Evolutionary conservation across 257 asterid genomes (phyloP).

Genomic region (Galeopsis tetrahit): DNA sequence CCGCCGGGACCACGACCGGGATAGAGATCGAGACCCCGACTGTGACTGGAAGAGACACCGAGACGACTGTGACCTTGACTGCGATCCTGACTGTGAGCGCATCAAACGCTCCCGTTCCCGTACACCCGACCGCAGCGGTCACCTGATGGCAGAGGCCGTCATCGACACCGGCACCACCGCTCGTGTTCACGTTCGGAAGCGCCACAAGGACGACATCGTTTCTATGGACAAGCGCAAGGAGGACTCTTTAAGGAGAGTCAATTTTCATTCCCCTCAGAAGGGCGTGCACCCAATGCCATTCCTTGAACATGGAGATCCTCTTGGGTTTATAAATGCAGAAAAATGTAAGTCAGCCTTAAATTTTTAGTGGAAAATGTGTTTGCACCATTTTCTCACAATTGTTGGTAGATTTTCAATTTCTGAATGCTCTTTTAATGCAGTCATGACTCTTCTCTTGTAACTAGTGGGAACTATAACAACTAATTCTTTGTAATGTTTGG

Average conservation of each 20-base stretch:
- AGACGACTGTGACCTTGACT: conserved; percentile 40
- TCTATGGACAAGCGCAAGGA: conserved; percentile 51
- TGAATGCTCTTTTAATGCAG: conserved; percentile 1
- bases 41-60: conserved; percentile 54
- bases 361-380: conserved; percentile 32
- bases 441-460: conserved; percentile 17
- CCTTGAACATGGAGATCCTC: conserved; percentile 38
- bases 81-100: conserved; percentile 53
- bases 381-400: conserved; percentile 33
- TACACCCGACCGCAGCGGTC: conserved; percentile 86
- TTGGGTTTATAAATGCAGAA: conserved; percentile 28
- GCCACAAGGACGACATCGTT: conserved; percentile 63
- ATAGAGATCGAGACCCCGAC: conserved; percentile 49
- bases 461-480: conserved; percentile 9
- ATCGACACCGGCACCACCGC: conserved; percentile 59
- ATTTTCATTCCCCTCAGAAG: conserved; percentile 31
- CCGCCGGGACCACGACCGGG: conserved; percentile 65
- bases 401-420: conserved; percentile 29
- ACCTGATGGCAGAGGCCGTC: conserved; percentile 71
- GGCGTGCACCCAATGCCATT: conserved; percentile 22
- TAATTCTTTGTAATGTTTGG: neutral
- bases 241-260: conserved; percentile 29
- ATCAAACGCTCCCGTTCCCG: conserved; percentile 74
- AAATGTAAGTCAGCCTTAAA: conserved; percentile 28
- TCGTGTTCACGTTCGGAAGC: conserved; percentile 66